Evolutionary conservation across 768 basidiomycete genomes (phyloP).

Genomic region (Crassisporium funariophilum): DNA sequence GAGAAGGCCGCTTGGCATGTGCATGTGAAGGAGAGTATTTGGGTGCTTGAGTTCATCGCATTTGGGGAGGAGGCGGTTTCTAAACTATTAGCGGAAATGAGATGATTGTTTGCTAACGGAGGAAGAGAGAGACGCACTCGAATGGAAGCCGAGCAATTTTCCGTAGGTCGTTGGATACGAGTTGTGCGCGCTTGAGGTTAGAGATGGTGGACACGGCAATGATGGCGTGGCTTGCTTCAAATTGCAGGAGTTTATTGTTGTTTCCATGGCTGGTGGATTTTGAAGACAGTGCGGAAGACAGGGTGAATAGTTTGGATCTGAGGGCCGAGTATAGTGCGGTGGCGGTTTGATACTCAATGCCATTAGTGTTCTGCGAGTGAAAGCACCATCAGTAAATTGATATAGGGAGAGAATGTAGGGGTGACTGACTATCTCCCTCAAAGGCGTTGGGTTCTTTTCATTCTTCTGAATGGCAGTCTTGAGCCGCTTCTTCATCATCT

Average conservation of each 20-base stretch:
- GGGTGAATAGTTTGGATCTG: constrained; percentile 5
- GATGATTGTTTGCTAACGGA: background rate
- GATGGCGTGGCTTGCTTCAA: constrained; percentile 32
- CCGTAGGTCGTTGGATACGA: constrained; percentile 31
- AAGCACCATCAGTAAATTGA: background rate
- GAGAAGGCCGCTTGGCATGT: no score
- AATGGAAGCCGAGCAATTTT: constrained; percentile 31
- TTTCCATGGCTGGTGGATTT: background rate
- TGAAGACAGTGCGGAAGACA: background rate
- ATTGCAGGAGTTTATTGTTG: constrained; percentile 3
- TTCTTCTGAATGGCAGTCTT: constrained; percentile 7
- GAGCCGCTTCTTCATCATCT: constrained; percentile 23
- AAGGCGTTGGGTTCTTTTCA: background rate
- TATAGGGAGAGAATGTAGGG: background rate
- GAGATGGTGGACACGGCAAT: constrained; percentile 23
- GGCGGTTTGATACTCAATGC: constrained; percentile 32
- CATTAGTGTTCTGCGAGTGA: background rate
- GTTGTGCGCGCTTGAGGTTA: constrained; percentile 21
- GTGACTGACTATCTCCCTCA: background rate
- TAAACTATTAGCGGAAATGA: background rate
- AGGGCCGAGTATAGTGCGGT: constrained; percentile 28
- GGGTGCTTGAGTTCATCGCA: background rate
- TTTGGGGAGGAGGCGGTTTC: constrained; percentile 1
- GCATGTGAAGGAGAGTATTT: background rate
- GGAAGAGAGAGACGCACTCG: constrained; percentile 23